Evolutionary conservation across 179 eudicot genomes (phyloP).

Genomic region (Corrigiola litoralis): DNA sequence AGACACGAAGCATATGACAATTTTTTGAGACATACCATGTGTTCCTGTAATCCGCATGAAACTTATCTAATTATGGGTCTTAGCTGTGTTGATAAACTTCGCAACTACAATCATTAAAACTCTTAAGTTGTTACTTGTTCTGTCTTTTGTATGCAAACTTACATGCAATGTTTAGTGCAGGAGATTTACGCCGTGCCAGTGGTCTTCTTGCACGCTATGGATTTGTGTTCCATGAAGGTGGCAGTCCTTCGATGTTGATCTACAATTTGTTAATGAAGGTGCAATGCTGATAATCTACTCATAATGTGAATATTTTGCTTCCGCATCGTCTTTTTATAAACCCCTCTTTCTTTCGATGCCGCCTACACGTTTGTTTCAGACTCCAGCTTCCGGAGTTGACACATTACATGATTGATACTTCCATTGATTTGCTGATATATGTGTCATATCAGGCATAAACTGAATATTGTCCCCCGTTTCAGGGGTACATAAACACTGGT

Average conservation of each 20-base stretch:
- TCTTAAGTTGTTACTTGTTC: no score
- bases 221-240: constrained; percentile 44
- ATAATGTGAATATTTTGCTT: not conserved
- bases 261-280: constrained; percentile 78
- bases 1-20: no score
- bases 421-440: not conserved
- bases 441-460: not conserved
- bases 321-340: not conserved
- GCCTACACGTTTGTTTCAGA: not conserved
- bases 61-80: no score
- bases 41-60: no score
- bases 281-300: constrained; percentile 4
- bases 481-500: constrained; percentile 59
- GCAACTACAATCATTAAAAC: no score
- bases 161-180: constrained; percentile 45
- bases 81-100: no score
- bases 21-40: no score
- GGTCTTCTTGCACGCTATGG: constrained; percentile 76
- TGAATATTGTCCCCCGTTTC: constrained; percentile 16
- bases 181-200: constrained; percentile 75
- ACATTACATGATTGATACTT: not conserved
- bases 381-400: not conserved
- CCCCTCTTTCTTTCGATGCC: not conserved
- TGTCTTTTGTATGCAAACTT: constrained; percentile 1
- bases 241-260: constrained; percentile 43